Percentiles rank a stretch among this genome's conserved stretches.
Conservation (phyloP, 306 rosid genomes). For the Cyclanthera cordifolia region DNA sequence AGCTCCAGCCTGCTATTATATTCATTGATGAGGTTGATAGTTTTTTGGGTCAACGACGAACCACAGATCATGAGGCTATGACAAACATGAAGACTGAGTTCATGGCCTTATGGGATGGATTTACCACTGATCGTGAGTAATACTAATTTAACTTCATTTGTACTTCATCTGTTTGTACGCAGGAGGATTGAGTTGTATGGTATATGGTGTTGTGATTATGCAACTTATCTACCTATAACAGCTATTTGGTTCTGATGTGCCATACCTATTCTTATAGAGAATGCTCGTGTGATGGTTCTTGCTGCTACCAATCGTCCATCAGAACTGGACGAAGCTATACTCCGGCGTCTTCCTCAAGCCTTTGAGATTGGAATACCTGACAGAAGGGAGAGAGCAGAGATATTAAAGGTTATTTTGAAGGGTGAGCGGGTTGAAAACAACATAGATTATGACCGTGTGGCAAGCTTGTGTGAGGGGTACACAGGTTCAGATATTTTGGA, state of each 20-base stretch:
- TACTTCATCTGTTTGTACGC: background rate
- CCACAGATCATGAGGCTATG: slow-evolving; percentile 86
- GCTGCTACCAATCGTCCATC: slow-evolving; percentile 99
- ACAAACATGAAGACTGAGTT: slow-evolving; percentile 98
- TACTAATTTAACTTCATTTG: background rate
- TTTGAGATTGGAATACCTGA: slow-evolving; percentile 87
- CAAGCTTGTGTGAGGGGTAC: slow-evolving; percentile 66
- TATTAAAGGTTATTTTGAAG: slow-evolving; percentile 70
- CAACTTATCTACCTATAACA: background rate
- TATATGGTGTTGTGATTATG: slow-evolving; percentile 1
- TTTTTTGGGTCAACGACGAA: slow-evolving; percentile 91
- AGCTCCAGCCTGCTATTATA: slow-evolving; percentile 95
- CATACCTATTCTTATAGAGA: slow-evolving; percentile 29
- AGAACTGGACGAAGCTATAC: slow-evolving; percentile 97
- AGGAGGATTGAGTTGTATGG: background rate
- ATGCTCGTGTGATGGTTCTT: slow-evolving; percentile 93
- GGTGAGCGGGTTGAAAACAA: slow-evolving; percentile 53
- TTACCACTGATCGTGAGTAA: slow-evolving; percentile 86
- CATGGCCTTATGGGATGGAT: slow-evolving; percentile 98
- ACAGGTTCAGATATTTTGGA: slow-evolving; percentile 94
- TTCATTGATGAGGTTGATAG: slow-evolving; percentile 98
- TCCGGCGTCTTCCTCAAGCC: slow-evolving; percentile 95
- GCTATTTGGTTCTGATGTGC: background rate
- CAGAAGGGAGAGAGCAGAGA: slow-evolving; percentile 62
- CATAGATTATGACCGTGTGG: slow-evolving; percentile 45